phyloP scores from a whole-genome alignment of 371 early-diverging fungal species.

The Amoeboaphelidium protococcarum region DNA sequence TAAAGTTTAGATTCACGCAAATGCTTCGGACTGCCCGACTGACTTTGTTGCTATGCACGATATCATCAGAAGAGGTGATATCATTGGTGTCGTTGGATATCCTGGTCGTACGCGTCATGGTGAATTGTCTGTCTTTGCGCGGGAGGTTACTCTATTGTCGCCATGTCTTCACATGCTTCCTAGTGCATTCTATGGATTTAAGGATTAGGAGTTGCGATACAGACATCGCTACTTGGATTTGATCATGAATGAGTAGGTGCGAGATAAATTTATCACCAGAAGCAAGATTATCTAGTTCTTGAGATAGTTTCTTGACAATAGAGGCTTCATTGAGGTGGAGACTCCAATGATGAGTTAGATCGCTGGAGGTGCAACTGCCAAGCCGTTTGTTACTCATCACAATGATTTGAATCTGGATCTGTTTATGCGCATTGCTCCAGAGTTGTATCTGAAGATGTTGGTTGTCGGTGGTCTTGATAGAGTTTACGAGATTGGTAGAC shows the following conservation, averaged over 20 bases:
- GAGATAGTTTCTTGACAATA: constrained; percentile 74
- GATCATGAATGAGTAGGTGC: constrained; percentile 89
- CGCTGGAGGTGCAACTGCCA: constrained; percentile 98
- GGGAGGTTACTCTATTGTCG: constrained; percentile 54
- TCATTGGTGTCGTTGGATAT: constrained; percentile 82
- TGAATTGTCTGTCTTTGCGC: constrained; percentile 87
- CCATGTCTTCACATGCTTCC: constrained; percentile 96
- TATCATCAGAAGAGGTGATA: constrained; percentile 81
- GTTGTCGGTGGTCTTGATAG: constrained; percentile 97
- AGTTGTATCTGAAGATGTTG: constrained; percentile 92
- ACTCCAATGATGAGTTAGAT: constrained; percentile 99
- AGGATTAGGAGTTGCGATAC: constrained; percentile 78
- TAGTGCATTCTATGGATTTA: constrained; percentile 84
- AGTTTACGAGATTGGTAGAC: constrained; percentile 98
- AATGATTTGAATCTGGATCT: constrained; percentile 96
- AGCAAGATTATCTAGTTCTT: constrained; percentile 82
- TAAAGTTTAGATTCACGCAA: constrained; percentile 85
- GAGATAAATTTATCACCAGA: constrained; percentile 75
- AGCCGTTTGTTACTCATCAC: constrained; percentile 98
- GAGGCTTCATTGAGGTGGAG: constrained; percentile 96
- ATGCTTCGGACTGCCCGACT: constrained; percentile 44
- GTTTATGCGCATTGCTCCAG: constrained; percentile 97
- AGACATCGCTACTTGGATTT: constrained; percentile 97
- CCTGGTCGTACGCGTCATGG: constrained; percentile 87
- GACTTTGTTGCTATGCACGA: constrained; percentile 57